Conservation (phyloP, 768 basidiomycete genomes). For the Pisolithus orientalis region DNA sequence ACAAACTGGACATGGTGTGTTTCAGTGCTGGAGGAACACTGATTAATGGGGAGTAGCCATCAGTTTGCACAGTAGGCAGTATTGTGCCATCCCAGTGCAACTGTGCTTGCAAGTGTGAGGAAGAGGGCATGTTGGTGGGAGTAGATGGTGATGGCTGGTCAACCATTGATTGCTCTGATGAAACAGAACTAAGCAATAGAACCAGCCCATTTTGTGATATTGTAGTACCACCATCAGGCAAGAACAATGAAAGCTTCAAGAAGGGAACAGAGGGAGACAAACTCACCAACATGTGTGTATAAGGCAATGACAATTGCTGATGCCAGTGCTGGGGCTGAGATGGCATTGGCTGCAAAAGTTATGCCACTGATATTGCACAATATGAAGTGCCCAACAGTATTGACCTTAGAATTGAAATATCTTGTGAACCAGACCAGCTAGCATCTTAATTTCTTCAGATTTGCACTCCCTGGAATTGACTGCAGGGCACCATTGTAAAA, state of each 20-base stretch:
- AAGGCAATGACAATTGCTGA: neutral
- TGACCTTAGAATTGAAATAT: no score
- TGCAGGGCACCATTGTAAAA: no score
- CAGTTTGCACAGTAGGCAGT: neutral
- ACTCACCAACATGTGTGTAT: conserved; percentile 3
- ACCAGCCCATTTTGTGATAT: conserved; percentile 3
- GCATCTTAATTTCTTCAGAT: no score
- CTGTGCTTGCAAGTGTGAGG: no score
- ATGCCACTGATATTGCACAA: no score
- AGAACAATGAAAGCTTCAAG: conserved; percentile 45
- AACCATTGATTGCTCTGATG: neutral
- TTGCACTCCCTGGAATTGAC: no score
- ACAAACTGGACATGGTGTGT: conserved; percentile 22
- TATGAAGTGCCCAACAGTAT: no score
- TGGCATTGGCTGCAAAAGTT: neutral
- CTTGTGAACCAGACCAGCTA: no score
- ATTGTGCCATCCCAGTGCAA: no score
- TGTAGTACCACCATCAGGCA: conserved; percentile 19
- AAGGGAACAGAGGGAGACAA: conserved; percentile 45
- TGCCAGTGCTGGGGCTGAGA: conserved; percentile 1
- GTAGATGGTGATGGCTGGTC: conserved; percentile 2
- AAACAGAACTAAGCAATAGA: conserved; percentile 4
- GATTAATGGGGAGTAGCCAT: conserved; percentile 12
- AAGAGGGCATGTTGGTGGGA: conserved; percentile 1
- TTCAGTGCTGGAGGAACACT: conserved; percentile 10